Base-by-base conservation (phyloP, 2,329 filamentous ascomycete species). In the Aspergillus neoniger region DNA sequence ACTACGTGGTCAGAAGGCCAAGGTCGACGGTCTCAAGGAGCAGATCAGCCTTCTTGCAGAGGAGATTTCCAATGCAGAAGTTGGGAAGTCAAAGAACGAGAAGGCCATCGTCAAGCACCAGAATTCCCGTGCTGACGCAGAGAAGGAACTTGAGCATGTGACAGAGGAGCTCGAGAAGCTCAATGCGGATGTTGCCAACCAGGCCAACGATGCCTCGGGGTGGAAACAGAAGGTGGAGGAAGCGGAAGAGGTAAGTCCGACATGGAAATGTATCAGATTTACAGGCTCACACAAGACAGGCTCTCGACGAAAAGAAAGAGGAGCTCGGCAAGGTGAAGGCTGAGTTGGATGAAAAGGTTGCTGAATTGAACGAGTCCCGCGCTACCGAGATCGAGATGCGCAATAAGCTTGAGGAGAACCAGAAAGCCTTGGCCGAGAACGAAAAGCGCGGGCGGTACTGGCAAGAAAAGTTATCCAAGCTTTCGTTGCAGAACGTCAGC, bases 311-410 rank as follows among this genome's bases (percentile, higher is more conserved):
- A 32, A 96, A 91, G 80, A 96, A 92, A 76, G 86, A 89, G 67
- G 91, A 95, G 73, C 84, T 99, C 3, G 84, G 88, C 50, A 81
- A 85, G 9, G 77, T 98, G 58, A 99, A 98, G 79, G 81, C 85
- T 4, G 91, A 96, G 69, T 83, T 98, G 10, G 94, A 99, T 66
- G 88, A 91, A 69, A 96, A 93, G 81, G 90, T 87, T 1, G 80
- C 88, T 0, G 92, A 96, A 73, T 83, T 98, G 59, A 97, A 98
- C 72, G 90, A 92, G 71, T 96, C 90, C 0, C 87, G 94, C 9
- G 93, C 92, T 0, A 82, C 89, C 3, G 95, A 99, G 76, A 97
- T 99, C 63, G 95, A 99, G 77, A 97, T 98, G 92, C 90, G 91
- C 64, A 98, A 98, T 78, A 96, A 96, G 79, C 88, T 99, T 1